phyloP scores from a whole-genome alignment of 345 rosid genomes.

The Carallia brachiata region DNA sequence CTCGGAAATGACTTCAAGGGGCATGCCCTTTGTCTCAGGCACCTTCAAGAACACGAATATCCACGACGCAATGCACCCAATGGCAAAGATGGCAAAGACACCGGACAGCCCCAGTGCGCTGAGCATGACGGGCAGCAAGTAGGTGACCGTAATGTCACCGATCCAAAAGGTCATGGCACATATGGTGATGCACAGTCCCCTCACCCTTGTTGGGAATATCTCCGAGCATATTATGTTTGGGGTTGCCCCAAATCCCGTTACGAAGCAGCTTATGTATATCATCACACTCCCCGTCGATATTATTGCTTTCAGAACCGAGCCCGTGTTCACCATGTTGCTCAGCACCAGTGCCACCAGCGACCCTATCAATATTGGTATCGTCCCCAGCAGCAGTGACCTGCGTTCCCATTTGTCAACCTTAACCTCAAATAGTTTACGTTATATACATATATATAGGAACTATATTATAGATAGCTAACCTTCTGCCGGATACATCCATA shows the following conservation, averaged over 20 bases:
- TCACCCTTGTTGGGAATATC: conserved; percentile 40
- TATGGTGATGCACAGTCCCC: conserved; percentile 41
- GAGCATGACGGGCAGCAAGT: conserved; percentile 34
- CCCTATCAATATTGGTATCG: conserved; percentile 34
- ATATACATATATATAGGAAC: not conserved
- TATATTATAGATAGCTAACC: conserved; percentile 16
- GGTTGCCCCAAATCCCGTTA: conserved; percentile 38
- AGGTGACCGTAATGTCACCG: conserved; percentile 33
- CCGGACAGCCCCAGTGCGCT: conserved; percentile 33
- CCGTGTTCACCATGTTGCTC: conserved; percentile 15
- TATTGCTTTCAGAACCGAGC: conserved; percentile 16
- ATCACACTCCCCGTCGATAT: conserved; percentile 29
- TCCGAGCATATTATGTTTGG: conserved; percentile 44
- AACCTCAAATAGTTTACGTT: no score
- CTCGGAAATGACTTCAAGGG: conserved; percentile 41
- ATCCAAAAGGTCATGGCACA: conserved; percentile 40
- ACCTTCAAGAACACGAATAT: conserved; percentile 40
- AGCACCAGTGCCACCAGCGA: conserved; percentile 29
- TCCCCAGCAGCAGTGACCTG: conserved; percentile 43
- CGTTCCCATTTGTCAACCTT: not conserved
- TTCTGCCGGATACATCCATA: conserved; percentile 44
- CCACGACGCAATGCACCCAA: conserved; percentile 34
- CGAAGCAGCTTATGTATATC: conserved; percentile 33
- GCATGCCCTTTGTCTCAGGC: conserved; percentile 52
- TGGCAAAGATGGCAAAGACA: conserved; percentile 27